phyloP scores from a whole-genome alignment of 441 rosid species.

The Melastoma candidum region DNA sequence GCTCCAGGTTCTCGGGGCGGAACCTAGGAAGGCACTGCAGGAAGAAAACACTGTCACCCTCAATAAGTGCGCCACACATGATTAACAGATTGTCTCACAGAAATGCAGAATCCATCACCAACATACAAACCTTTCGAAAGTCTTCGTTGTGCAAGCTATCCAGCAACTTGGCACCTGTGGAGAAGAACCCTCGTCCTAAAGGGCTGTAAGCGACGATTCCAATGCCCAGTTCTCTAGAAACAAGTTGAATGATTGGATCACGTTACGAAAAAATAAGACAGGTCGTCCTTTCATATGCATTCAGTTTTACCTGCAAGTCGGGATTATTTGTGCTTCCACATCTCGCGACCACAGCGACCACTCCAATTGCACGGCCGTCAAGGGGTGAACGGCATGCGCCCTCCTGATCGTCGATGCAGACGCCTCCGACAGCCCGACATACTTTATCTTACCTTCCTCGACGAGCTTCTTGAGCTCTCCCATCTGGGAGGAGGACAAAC shows the following conservation, averaged over 20 bases:
- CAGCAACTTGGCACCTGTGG: slow-evolving; percentile 36
- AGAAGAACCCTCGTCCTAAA: slow-evolving; percentile 54
- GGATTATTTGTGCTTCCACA: slow-evolving; percentile 48
- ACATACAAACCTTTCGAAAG: not conserved
- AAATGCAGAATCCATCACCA: too few species aligned
- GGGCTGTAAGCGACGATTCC: slow-evolving; percentile 36
- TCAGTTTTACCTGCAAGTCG: slow-evolving; percentile 37
- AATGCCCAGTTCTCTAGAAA: slow-evolving; percentile 58
- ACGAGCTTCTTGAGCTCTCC: too few species aligned
- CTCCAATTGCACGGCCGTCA: slow-evolving; percentile 28
- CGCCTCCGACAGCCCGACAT: too few species aligned
- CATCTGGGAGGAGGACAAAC: too few species aligned
- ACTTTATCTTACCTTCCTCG: too few species aligned
- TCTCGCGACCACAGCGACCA: slow-evolving; percentile 76
- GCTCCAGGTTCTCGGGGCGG: slow-evolving; percentile 15
- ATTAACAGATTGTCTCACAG: too few species aligned
- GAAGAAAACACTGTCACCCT: too few species aligned
- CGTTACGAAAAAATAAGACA: not conserved
- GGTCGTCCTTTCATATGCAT: not conserved
- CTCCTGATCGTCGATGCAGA: too few species aligned
- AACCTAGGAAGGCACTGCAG: slow-evolving; percentile 10
- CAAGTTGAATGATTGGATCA: too few species aligned
- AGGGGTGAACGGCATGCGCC: too few species aligned
- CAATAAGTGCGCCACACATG: too few species aligned
- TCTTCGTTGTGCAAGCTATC: slow-evolving; percentile 28